Evolutionary conservation across 179 eudicot genomes (phyloP).

Genomic region (Spinacia oleracea): DNA sequence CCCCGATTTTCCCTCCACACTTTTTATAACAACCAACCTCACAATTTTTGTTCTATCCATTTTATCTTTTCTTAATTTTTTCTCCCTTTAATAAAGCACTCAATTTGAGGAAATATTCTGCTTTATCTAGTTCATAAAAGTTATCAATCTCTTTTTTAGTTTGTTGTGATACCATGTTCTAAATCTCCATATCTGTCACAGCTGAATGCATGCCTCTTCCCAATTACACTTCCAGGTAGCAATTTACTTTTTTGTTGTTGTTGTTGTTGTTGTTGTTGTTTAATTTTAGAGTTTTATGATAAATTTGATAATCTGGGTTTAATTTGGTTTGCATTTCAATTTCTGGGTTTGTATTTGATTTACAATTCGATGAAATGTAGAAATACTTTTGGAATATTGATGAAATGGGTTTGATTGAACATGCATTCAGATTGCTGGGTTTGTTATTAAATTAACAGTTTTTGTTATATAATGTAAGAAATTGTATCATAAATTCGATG

Average conservation of each 20-base stretch:
- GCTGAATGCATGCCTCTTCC: slow-evolving; percentile 28
- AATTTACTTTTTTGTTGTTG: neutral
- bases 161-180: neutral
- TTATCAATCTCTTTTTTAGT: neutral
- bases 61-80: neutral
- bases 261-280: neutral
- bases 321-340: neutral
- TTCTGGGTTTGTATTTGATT: neutral
- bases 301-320: neutral
- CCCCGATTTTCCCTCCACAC: neutral
- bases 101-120: neutral
- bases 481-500: neutral
- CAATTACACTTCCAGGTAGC: slow-evolving; percentile 22
- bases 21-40: neutral
- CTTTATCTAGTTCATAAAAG: neutral
- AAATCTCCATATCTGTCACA: neutral
- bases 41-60: neutral
- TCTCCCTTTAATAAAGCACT: neutral
- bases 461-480: neutral
- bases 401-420: neutral
- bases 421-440: slow-evolving; percentile 9
- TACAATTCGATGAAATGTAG: neutral
- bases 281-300: neutral
- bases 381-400: neutral
- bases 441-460: neutral